A percentile compares a stretch with the other conserved stretches of the same genome.
These are phyloP conservation scores for Russula dissimulans DNA, from an alignment of 768 basidiomycete species.

Conservation along the genomic window DNA sequence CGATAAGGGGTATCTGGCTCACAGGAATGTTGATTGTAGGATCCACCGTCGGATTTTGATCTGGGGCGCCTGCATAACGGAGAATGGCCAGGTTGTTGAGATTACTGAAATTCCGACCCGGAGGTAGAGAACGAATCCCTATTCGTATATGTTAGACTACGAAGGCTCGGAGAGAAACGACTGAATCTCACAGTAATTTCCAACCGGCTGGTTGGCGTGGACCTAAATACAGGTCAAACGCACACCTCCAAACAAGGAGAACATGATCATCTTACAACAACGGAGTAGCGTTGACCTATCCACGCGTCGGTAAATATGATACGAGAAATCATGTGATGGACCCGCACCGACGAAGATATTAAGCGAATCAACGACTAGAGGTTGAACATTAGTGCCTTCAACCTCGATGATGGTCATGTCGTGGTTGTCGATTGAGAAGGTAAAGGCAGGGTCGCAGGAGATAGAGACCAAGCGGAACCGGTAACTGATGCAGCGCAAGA, in stretches of 20 bases:
- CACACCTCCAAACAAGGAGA: background rate
- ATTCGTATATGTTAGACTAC: slow-evolving; percentile 9
- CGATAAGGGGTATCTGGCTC: background rate
- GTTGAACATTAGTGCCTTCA: slow-evolving; percentile 20
- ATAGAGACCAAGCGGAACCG: slow-evolving; percentile 45
- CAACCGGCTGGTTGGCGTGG: slow-evolving; percentile 21
- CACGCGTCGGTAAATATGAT: background rate
- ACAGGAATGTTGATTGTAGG: background rate
- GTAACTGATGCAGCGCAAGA: slow-evolving; percentile 29
- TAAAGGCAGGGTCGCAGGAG: slow-evolving; percentile 35
- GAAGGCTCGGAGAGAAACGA: background rate
- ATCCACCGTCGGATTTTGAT: slow-evolving; percentile 4
- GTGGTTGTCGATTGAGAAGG: slow-evolving; percentile 25
- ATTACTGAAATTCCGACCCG: background rate
- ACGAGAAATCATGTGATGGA: background rate
- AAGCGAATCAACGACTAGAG: slow-evolving; percentile 21
- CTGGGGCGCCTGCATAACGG: slow-evolving; percentile 14
- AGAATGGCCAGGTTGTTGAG: slow-evolving; percentile 10
- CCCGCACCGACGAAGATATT: slow-evolving; percentile 19
- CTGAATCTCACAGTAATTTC: slow-evolving; percentile 6
- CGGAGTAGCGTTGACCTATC: slow-evolving; percentile 23
- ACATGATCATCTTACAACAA: slow-evolving; percentile 17
- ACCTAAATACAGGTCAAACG: background rate
- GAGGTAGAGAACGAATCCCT: slow-evolving; percentile 14
- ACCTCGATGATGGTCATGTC: slow-evolving; percentile 25